Conservation (phyloP, 441 rosid species). For the Populus trichocarpa region DNA sequence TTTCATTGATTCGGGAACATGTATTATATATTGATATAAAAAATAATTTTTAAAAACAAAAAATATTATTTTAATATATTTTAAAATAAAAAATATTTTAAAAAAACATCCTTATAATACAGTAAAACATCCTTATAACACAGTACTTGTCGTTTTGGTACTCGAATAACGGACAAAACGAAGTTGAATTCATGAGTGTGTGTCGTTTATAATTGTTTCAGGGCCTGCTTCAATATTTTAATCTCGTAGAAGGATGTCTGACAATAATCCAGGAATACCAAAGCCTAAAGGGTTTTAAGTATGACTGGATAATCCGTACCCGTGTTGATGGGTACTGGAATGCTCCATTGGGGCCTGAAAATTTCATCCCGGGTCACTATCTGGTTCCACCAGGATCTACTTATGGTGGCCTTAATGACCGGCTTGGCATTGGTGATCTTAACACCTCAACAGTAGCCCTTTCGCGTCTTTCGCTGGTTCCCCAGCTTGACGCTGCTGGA, state of each 20-base stretch:
- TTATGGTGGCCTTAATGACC: slow-evolving; percentile 90
- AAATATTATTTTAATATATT: no score
- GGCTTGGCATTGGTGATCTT: slow-evolving; percentile 78
- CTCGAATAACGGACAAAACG: neutral
- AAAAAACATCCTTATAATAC: no score
- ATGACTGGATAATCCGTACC: slow-evolving; percentile 89
- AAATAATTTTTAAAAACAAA: no score
- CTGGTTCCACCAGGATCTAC: slow-evolving; percentile 82
- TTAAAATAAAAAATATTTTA: no score
- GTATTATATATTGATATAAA: no score
- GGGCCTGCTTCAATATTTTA: slow-evolving; percentile 89
- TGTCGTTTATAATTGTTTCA: slow-evolving; percentile 15
- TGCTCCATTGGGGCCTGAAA: slow-evolving; percentile 54
- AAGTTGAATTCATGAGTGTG: neutral
- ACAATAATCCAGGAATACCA: slow-evolving; percentile 64
- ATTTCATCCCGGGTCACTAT: slow-evolving; percentile 59
- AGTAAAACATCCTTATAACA: no score
- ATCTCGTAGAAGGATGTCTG: slow-evolving; percentile 79
- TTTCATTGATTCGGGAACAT: no score
- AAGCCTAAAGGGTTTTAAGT: slow-evolving; percentile 44
- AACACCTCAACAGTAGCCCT: slow-evolving; percentile 61
- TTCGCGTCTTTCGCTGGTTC: slow-evolving; percentile 75
- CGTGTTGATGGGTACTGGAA: slow-evolving; percentile 91
- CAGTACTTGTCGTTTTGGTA: neutral
- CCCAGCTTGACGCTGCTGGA: slow-evolving; percentile 59